Percentiles rank a stretch among this genome's conserved stretches.
Conservation (phyloP, 2,329 filamentous ascomycete species). For the Corinectria fuckeliana region DNA sequence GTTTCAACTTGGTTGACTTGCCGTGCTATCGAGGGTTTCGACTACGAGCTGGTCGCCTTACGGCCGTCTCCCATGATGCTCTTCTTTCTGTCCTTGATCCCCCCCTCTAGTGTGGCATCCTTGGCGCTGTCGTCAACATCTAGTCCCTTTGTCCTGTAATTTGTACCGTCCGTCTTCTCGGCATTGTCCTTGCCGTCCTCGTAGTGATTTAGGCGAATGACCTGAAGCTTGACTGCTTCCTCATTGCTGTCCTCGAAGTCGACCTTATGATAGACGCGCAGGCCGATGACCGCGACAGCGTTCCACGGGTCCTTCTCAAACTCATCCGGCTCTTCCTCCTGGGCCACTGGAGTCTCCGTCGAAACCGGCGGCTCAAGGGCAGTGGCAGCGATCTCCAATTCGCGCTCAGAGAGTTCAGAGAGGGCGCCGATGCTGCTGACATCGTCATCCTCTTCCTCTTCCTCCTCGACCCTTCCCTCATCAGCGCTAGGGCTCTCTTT, state of each 20-base stretch:
- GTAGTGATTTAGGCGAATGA: slow-evolving; percentile 48
- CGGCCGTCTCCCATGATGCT: slow-evolving; percentile 43
- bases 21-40: neutral
- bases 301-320: slow-evolving; percentile 67
- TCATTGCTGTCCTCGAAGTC: slow-evolving; percentile 40
- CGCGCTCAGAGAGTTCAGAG: slow-evolving; percentile 49
- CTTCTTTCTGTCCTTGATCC: slow-evolving; percentile 42
- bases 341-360: slow-evolving; percentile 9
- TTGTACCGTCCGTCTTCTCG: slow-evolving; percentile 29
- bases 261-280: slow-evolving; percentile 65
- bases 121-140: slow-evolving; percentile 55
- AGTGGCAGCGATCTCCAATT: slow-evolving; percentile 45
- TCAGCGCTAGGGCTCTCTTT: neutral
- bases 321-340: slow-evolving; percentile 57
- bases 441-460: slow-evolving; percentile 34
- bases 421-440: slow-evolving; percentile 43
- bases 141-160: slow-evolving; percentile 43
- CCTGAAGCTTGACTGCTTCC: slow-evolving; percentile 47
- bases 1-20: neutral
- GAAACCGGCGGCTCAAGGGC: slow-evolving; percentile 11
- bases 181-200: slow-evolving; percentile 33
- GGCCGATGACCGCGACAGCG: slow-evolving; percentile 65
- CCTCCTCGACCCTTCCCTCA: slow-evolving; percentile 2
- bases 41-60: neutral
- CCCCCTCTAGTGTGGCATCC: slow-evolving; percentile 50